phyloP scores from a whole-genome alignment of 441 rosid genomes.

The Corymbia calophylla region DNA sequence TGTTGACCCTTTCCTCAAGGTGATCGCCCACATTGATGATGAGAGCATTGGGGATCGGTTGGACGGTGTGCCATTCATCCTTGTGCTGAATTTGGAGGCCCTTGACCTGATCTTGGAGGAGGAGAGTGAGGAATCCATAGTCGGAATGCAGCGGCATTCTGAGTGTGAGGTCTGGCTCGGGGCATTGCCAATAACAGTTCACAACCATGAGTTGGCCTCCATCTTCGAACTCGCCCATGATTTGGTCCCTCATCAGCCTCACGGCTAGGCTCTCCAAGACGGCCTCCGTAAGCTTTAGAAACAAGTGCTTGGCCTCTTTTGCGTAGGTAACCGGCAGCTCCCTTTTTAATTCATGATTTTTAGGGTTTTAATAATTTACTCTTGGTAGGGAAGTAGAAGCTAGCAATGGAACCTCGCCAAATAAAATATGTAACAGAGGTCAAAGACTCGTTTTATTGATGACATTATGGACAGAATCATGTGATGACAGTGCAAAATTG shows the following conservation, averaged over 20 bases:
- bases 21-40: conserved; percentile 88
- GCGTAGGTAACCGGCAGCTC: conserved; percentile 52
- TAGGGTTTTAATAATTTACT: not conserved
- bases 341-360: conserved; percentile 17
- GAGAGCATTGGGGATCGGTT: conserved; percentile 63
- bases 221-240: conserved; percentile 23
- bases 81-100: conserved; percentile 56
- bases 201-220: conserved; percentile 78
- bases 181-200: conserved; percentile 75
- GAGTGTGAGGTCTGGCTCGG: conserved; percentile 74
- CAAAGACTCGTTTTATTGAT: not conserved
- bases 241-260: conserved; percentile 1
- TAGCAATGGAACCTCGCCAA: not conserved
- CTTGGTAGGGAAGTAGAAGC: not conserved
- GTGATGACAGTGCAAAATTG: not conserved
- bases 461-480: not conserved
- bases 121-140: conserved; percentile 78
- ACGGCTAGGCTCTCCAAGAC: conserved; percentile 52
- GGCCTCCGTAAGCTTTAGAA: conserved; percentile 45
- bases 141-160: conserved; percentile 96
- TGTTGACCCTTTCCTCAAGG: conserved; percentile 48
- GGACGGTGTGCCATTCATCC: conserved; percentile 62
- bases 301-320: conserved; percentile 48
- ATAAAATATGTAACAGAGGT: not conserved
- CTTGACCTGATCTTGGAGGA: conserved; percentile 76